A percentile compares a stretch with the other conserved stretches of the same genome.
Evolutionary conservation across 805 yeast genomes (phyloP).

Genomic region (Danielia reshetovae): DNA sequence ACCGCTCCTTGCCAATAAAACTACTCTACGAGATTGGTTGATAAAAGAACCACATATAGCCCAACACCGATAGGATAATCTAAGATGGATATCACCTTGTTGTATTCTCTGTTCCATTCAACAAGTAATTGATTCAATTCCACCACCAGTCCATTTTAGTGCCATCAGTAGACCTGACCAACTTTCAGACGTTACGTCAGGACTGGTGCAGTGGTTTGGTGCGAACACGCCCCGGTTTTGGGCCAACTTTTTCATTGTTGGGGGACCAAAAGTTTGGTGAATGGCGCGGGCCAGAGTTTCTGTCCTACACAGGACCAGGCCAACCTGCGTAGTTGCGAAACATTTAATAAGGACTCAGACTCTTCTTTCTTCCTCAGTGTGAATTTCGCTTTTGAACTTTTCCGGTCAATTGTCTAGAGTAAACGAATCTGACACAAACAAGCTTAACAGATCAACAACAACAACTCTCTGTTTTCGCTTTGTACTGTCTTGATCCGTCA

Average conservation of each 20-base stretch:
- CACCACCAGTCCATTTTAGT: too few species aligned
- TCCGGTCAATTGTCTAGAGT: neutral
- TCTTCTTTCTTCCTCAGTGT: neutral
- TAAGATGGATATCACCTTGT: too few species aligned
- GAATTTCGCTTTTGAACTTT: neutral
- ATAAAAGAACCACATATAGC: too few species aligned
- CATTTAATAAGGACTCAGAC: neutral
- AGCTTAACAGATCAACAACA: constrained; percentile 1
- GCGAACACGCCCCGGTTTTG: constrained; percentile 14
- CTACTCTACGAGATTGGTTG: too few species aligned
- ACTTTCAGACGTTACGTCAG: constrained; percentile 16
- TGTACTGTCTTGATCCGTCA: neutral
- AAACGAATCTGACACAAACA: constrained; percentile 1
- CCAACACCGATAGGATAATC: too few species aligned
- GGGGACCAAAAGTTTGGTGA: constrained; percentile 3
- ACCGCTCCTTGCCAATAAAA: too few species aligned
- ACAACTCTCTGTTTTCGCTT: neutral
- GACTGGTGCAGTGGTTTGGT: constrained; percentile 13
- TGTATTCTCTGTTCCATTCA: too few species aligned
- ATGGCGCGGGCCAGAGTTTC: neutral
- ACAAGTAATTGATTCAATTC: too few species aligned
- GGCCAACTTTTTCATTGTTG: constrained; percentile 19
- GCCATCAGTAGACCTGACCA: too few species aligned
- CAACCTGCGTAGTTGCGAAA: constrained; percentile 1
- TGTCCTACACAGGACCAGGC: neutral